Base-by-base conservation (phyloP, 768 basidiomycete species). In the Agaricus blazei region DNA sequence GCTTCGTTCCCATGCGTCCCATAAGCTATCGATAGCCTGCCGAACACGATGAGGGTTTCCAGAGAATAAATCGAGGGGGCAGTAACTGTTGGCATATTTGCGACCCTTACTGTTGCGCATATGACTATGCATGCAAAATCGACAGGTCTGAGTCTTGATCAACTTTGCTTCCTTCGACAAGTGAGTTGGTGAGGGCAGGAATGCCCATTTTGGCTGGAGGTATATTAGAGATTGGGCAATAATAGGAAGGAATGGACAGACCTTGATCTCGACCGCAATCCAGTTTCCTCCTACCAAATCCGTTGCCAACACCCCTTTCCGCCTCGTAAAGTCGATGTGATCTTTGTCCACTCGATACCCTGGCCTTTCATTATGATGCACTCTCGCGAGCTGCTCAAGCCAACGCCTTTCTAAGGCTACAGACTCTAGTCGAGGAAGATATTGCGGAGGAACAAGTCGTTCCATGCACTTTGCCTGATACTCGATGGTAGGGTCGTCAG, bases 121-220 rank as follows among this genome's bases (percentile, higher is more conserved):
- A 57, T 81, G 75, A 1, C 83, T 75, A 67, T 98, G 93, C 87
- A 98, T 90, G 67, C 93, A 94, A 68, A 92, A 95, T 59, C 96
- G 81, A 72, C 94, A 96, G 14, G 88, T 86, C 38, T 68, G 71
- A 6, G 75, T 75, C 75, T 98, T 98, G 60, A 83, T 69, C 1
- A 63, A 57, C 12, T 68, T 74, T 1, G 85, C 88, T 38, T 72
- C 69, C 3, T 74, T 62, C 5, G 92, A 87, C 37, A 94, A 74
- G 68, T 87, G 77, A 2, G 63, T 60, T 4, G 77, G 64, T 31
- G 74, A 76, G 2, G 96, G 93, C 38, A 98, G 70, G 69, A 99
- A 97, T 3, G 85, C 93, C 95, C 96, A 99, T 75, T 99, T 99
- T 31, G 96, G 96, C 96, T 97, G 65, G 38, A 31, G 52, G 14